phyloP scores from a whole-genome alignment of 2,329 filamentous ascomycete genomes.

The Claviceps citrina region DNA sequence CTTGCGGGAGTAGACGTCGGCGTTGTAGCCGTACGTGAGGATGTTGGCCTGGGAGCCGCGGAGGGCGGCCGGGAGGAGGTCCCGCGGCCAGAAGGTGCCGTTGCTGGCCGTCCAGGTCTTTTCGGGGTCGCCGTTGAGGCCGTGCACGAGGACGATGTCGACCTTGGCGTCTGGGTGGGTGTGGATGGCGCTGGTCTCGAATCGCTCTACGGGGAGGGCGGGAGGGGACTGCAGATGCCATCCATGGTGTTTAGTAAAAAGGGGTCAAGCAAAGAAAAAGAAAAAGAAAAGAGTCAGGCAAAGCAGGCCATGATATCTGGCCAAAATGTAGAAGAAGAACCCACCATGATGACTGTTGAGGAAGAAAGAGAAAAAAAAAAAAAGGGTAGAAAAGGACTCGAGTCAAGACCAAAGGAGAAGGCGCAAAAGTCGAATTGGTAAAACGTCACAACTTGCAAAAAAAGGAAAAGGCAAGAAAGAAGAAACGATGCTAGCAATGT shows the following conservation, averaged over 20 bases:
- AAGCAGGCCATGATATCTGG: no score
- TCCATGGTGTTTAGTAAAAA: background rate
- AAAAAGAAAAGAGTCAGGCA: no score
- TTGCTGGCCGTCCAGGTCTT: slow-evolving; percentile 45
- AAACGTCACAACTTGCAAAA: background rate
- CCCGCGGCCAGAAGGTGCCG: slow-evolving; percentile 52
- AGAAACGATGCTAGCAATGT: background rate
- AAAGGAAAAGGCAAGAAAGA: no score
- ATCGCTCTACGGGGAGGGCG: slow-evolving; percentile 21
- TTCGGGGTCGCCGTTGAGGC: slow-evolving; percentile 49
- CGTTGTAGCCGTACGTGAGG: slow-evolving; percentile 61
- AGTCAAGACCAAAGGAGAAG: background rate
- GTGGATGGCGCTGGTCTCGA: slow-evolving; percentile 44
- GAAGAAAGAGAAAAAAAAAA: background rate
- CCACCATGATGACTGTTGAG: background rate
- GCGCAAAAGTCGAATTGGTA: background rate
- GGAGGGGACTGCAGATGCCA: background rate
- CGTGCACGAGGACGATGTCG: slow-evolving; percentile 57
- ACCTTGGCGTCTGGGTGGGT: slow-evolving; percentile 42
- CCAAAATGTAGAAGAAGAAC: background rate
- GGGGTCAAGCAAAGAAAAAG: no score
- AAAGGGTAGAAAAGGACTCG: no score
- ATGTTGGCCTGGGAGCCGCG: slow-evolving; percentile 44
- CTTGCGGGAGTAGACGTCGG: slow-evolving; percentile 39
- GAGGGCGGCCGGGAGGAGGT: slow-evolving; percentile 48